These are phyloP conservation scores for rapeseed (Brassica napus) DNA, from an alignment of 345 rosid genomes.

Conservation along the genomic window DNA sequence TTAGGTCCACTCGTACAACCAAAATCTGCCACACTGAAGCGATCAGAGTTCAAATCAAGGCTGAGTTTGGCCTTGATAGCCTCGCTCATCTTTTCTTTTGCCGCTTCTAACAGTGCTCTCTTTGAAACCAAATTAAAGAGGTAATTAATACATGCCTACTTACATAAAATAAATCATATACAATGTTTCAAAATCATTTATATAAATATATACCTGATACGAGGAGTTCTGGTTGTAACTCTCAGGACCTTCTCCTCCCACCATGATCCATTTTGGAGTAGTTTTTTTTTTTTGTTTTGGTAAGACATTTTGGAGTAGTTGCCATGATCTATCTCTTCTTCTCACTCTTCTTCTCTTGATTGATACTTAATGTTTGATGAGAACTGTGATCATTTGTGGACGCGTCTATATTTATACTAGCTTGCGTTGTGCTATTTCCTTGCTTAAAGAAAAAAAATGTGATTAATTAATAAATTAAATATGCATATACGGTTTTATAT, in stretches of 20 bases:
- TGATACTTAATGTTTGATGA: background rate
- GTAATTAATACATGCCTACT: background rate
- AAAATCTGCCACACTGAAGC: constrained; percentile 25
- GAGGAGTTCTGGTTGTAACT: constrained; percentile 2
- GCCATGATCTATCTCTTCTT: background rate
- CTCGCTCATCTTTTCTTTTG: constrained; percentile 23
- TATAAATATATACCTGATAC: background rate
- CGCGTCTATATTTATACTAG: background rate
- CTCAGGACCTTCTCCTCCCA: constrained; percentile 4
- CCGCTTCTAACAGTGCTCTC: constrained; percentile 17
- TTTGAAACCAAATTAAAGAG: background rate
- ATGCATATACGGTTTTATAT: background rate
- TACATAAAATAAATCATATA: background rate
- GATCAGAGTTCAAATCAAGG: constrained; percentile 4
- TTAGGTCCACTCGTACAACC: constrained; percentile 7
- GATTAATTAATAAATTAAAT: background rate
- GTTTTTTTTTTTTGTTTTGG: no score
- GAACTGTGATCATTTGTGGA: background rate
- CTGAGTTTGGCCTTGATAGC: constrained; percentile 9
- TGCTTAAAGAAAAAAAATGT: background rate
- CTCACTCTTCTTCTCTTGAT: background rate
- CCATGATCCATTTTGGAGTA: no score
- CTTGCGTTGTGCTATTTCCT: background rate
- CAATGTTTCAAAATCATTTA: background rate
- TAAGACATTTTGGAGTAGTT: background rate